Base-by-base conservation (phyloP, 2,329 filamentous ascomycete species). In the Byssothecium circinans region DNA sequence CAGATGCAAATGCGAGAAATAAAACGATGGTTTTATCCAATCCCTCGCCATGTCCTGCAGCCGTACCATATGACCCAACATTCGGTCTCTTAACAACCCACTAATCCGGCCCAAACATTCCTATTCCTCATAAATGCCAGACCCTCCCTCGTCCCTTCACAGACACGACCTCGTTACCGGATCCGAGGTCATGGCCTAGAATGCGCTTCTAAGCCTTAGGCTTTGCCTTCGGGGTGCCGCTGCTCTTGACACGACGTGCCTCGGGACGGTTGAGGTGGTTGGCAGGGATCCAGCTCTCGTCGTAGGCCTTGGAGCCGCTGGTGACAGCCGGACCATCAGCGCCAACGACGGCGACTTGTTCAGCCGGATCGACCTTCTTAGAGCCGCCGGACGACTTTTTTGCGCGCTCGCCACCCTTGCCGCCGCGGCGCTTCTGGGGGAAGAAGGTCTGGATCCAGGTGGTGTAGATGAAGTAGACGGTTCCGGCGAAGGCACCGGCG, bases 381-480 rank as follows among this genome's bases (percentile, higher is more conserved):
- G 73, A 72, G 68, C 84, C 84, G 66, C 79, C 81, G 57, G 81
- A 75, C 23, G 80, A 75, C 64, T 76, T 77, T 71, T 82, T 83
- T 48, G 81, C 77, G 54, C 85, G 83, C 78, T 90, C 88, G 59
- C 87, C 75, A 53, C 76, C 76, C 72, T 82, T 82, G 61, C 78
- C 79, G 47, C 77, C 71, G 53, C 79, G 77, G 64, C 77, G 78
- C 74, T 84, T 85, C 80, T 96, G 90, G 40, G 94, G 92, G 81
- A 97, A 96, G 69, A 99, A 88, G 12, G 91, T 86, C 65, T 91
- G 89, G 75, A 99, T 88, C 91, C 92, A 97, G 66, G 92, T 95
- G 79, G 87, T 94, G 83, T 99, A 99, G 77, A 96, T 90, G 75
- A 96, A 96, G 84, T 92, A 96, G 70, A 87, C 83, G 44, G 86